phyloP scores from a whole-genome alignment of 257 asterid genomes.

The Solanum paucissectum region DNA sequence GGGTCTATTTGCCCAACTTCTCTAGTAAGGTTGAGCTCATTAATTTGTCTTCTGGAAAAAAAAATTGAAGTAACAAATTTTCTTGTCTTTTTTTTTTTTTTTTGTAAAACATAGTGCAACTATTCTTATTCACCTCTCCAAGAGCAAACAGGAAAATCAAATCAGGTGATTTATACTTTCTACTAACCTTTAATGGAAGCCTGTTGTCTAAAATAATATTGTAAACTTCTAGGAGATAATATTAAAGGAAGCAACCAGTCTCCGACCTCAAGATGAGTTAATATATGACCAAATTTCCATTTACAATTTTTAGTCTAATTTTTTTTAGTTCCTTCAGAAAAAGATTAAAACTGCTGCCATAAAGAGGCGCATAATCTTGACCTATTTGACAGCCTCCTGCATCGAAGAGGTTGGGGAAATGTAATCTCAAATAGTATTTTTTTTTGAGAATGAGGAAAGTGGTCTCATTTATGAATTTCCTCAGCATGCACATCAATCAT shows the following conservation, averaged over 20 bases:
- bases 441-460: not conserved
- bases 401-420: not conserved
- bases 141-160: not conserved
- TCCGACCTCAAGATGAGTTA: not conserved
- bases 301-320: not conserved
- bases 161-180: not conserved
- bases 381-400: not conserved
- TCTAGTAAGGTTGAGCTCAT: not conserved
- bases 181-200: not conserved
- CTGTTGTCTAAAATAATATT: not conserved
- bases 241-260: not conserved
- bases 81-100: not conserved
- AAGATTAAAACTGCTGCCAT: not conserved
- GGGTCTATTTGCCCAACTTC: not conserved
- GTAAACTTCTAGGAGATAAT: not conserved
- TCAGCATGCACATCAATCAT: not conserved
- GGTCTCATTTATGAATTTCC: not conserved
- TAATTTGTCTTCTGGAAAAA: not conserved
- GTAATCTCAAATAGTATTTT: not conserved
- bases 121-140: not conserved
- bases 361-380: not conserved
- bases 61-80: not conserved
- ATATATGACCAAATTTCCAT: not conserved
- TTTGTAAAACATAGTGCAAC: not conserved
- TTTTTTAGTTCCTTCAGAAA: not conserved